Base-by-base conservation (phyloP, 1,139 yeast genomes). In the Geotrichum europaeum region DNA sequence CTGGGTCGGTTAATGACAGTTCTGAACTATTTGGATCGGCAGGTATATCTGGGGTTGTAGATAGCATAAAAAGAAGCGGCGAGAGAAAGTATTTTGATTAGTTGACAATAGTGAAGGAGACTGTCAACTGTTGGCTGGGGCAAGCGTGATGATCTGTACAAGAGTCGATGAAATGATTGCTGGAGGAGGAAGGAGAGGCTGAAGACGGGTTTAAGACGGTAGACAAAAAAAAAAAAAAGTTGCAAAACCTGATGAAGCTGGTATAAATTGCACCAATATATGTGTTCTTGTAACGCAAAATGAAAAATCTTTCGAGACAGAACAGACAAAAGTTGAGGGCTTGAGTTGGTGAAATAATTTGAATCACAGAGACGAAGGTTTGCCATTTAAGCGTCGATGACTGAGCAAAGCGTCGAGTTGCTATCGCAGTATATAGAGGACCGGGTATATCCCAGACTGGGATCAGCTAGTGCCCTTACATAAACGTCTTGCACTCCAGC, bases 61-160 rank as follows among this genome's bases (percentile, higher is more conserved):
- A 49, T 51, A 51, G 63, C 63, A 60, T 62, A 60, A 62, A 62
- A 40, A 40, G 3, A 15, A 40, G 20, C 4, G 25, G 12, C 28
- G 22, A 18, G 28, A 25, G 6, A 30, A 49, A 10, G 55, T 10
- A 22, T 4, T 18, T 52, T n/a, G 47, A 40, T 40, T 15, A 40
- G 47, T n/a, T 40, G 47, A 40, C 47, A 18, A 49, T 25, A 49
- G 34, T 25, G 30, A 15, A 22, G 34, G 22, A 22, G 12, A 18
- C 30, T 40, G 47, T 40, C 47, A 40, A 40, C 47, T 40, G 9
- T 40, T 40, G 22, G 18, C 47, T 40, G 20, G 18, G 20, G 20
- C 18, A n/a, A 40, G 47, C 47, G 47, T 40, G 22, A n/a, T 40
- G 47, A 40, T 40, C 20, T 40, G 2, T 22, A 15, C 47, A n/a